Conservation (phyloP, 345 rosid species). For the Populus tremula region DNA sequence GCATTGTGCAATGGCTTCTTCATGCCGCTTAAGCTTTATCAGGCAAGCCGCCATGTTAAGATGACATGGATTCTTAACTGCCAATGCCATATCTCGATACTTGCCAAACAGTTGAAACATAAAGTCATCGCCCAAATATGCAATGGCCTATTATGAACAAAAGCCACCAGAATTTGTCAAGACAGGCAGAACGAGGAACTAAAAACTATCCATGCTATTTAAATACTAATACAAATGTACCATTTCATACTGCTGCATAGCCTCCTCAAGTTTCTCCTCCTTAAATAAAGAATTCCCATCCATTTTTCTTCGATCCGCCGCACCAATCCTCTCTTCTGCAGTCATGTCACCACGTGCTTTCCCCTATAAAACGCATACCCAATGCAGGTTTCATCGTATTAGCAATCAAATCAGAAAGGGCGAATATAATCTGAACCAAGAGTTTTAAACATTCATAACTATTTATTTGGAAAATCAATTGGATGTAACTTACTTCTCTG, state of each 20-base stretch:
- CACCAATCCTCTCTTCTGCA: constrained; percentile 91
- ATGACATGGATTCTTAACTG: constrained; percentile 97
- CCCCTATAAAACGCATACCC: constrained; percentile 49
- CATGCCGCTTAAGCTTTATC: constrained; percentile 72
- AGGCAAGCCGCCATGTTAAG: constrained; percentile 88
- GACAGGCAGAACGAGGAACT: background rate
- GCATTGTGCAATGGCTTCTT: constrained; percentile 89
- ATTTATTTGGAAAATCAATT: background rate
- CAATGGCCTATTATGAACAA: constrained; percentile 61
- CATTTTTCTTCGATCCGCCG: constrained; percentile 91
- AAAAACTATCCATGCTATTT: background rate
- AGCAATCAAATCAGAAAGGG: constrained; percentile 2
- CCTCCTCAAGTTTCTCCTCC: constrained; percentile 85
- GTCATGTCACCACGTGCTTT: constrained; percentile 94
- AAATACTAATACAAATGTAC: constrained; percentile 39
- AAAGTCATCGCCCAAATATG: constrained; percentile 92
- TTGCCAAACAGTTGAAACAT: constrained; percentile 97
- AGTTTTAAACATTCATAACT: background rate
- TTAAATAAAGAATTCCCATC: constrained; percentile 80
- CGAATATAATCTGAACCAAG: background rate
- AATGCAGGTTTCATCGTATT: background rate
- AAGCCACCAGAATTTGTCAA: constrained; percentile 21
- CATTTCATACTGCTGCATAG: constrained; percentile 98
- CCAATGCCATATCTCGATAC: constrained; percentile 93
- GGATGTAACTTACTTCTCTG: constrained; percentile 63